Percentiles rank a stretch among this genome's conserved stretches.
These are phyloP conservation scores for Begonia loranthoides DNA, from an alignment of 306 rosid species.

Conservation along the genomic window DNA sequence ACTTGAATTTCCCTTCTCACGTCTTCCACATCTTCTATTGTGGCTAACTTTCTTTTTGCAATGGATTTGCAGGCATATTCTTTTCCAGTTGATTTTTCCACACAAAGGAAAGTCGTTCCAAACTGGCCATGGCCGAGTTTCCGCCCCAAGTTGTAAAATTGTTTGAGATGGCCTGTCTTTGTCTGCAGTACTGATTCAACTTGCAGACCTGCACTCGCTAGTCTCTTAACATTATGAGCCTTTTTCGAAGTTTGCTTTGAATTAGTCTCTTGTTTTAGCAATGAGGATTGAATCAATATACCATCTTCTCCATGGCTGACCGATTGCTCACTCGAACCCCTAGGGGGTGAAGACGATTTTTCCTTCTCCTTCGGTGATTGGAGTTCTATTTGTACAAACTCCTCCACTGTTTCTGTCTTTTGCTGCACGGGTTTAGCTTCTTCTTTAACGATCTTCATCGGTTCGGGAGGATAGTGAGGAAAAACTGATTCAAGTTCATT, in stretches of 20 bases:
- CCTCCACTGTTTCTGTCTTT: neutral
- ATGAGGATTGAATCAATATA: slow-evolving; percentile 1
- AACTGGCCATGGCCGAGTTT: slow-evolving; percentile 82
- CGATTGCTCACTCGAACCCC: too few species aligned
- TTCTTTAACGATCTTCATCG: slow-evolving; percentile 28
- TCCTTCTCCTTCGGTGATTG: slow-evolving; percentile 3
- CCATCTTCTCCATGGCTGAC: too few species aligned
- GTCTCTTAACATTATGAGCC: slow-evolving; percentile 32
- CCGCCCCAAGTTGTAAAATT: slow-evolving; percentile 39
- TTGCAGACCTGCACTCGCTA: slow-evolving; percentile 51
- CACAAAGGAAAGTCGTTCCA: slow-evolving; percentile 67
- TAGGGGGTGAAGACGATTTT: neutral
- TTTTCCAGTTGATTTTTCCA: slow-evolving; percentile 54
- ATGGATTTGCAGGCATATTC: slow-evolving; percentile 83
- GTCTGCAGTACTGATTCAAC: slow-evolving; percentile 46
- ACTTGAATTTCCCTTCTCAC: slow-evolving; percentile 90
- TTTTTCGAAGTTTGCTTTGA: slow-evolving; percentile 19
- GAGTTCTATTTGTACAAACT: slow-evolving; percentile 1
- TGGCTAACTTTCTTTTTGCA: slow-evolving; percentile 50
- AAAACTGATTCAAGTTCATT: slow-evolving; percentile 12
- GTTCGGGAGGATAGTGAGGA: slow-evolving; percentile 30
- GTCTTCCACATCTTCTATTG: slow-evolving; percentile 63
- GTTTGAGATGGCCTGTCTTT: slow-evolving; percentile 53
- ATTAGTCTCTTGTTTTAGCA: slow-evolving; percentile 8
- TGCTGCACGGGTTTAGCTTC: slow-evolving; percentile 8